A percentile compares a stretch with the other conserved stretches of the same genome.
These are phyloP conservation scores for Astrephomene gubernaculifera DNA, from an alignment of 139 green algal genomes.

Conservation along the genomic window DNA sequence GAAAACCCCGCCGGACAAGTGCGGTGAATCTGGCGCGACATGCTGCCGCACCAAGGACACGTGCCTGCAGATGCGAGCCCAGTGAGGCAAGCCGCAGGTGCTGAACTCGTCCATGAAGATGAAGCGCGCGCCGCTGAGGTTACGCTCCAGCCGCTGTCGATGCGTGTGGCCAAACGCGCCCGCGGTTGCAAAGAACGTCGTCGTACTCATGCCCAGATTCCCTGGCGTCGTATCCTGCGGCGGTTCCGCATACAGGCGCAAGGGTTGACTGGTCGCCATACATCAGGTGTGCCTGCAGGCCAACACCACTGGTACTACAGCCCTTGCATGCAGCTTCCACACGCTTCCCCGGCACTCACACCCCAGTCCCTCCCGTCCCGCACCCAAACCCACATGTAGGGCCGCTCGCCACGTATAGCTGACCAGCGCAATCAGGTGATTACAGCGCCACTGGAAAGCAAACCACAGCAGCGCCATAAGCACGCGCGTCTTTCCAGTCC, in stretches of 20 bases:
- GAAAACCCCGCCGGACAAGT: background rate
- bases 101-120: conserved; percentile 28
- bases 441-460: background rate
- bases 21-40: background rate
- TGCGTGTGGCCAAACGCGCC: background rate
- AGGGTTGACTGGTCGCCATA: background rate
- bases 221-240: conserved; percentile 2
- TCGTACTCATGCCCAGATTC: background rate
- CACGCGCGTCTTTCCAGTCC: background rate
- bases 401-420: conserved; percentile 9
- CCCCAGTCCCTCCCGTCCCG: too few species aligned
- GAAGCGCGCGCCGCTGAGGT: background rate
- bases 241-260: background rate
- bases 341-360: too few species aligned
- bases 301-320: background rate
- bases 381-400: background rate
- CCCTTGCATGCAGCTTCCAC: too few species aligned
- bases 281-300: background rate
- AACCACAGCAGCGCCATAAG: conserved; percentile 3
- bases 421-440: background rate
- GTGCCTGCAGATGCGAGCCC: background rate
- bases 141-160: background rate
- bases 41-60: background rate
- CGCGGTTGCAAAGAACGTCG: background rate
- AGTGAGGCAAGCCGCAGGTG: background rate